These are phyloP conservation scores for Helotiales sp. DNA, from an alignment of 2,329 filamentous ascomycete species.

Conservation along the genomic window DNA sequence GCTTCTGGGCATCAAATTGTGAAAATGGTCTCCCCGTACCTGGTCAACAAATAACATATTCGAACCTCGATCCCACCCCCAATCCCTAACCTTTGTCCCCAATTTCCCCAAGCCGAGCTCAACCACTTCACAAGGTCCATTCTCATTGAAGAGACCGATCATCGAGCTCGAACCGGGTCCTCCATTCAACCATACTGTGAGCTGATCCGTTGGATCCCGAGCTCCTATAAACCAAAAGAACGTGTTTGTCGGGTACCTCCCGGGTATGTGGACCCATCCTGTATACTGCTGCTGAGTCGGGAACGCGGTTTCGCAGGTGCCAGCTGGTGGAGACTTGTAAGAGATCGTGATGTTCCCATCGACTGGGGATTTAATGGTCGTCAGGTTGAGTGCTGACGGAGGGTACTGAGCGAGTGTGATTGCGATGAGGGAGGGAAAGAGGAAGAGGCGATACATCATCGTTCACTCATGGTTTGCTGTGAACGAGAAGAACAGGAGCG, in stretches of 20 bases:
- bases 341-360: slow-evolving; percentile 68
- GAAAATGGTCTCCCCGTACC: slow-evolving; percentile 43
- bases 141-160: slow-evolving; percentile 66
- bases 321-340: slow-evolving; percentile 65
- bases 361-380: slow-evolving; percentile 64
- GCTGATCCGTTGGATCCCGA: slow-evolving; percentile 52
- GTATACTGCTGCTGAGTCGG: slow-evolving; percentile 70
- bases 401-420: slow-evolving; percentile 45
- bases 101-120: slow-evolving; percentile 54
- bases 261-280: slow-evolving; percentile 70
- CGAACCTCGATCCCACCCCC: slow-evolving; percentile 67
- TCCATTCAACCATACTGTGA: slow-evolving; percentile 71
- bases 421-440: slow-evolving; percentile 32
- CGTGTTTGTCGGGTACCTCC: slow-evolving; percentile 54
- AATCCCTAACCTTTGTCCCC: slow-evolving; percentile 61
- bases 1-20: not conserved
- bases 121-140: slow-evolving; percentile 59
- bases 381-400: slow-evolving; percentile 50
- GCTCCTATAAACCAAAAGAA: slow-evolving; percentile 56
- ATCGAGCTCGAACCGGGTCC: slow-evolving; percentile 69
- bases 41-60: slow-evolving; percentile 61
- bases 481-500: slow-evolving; percentile 20
- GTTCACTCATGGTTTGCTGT: slow-evolving; percentile 37
- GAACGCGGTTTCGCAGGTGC: slow-evolving; percentile 69
- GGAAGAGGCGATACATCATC: slow-evolving; percentile 37